These are phyloP conservation scores for Gaillardinia entomophila DNA, from an alignment of 805 yeast species.

Conservation along the genomic window DNA sequence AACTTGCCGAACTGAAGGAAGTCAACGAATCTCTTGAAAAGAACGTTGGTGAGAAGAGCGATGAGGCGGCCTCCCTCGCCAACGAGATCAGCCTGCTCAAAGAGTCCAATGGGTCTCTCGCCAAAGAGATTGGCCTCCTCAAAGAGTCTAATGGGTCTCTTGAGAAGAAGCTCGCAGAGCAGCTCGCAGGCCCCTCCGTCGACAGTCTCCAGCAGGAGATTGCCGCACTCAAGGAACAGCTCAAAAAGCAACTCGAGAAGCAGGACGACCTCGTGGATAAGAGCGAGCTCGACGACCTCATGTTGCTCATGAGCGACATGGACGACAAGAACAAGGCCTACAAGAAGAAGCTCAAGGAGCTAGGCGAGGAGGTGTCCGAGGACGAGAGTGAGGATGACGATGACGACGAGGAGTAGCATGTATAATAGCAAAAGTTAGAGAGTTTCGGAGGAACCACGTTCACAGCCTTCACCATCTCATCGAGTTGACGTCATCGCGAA, in stretches of 20 bases:
- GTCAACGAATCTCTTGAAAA: background rate
- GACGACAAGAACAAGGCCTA: conserved; percentile 63
- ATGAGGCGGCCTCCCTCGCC: background rate
- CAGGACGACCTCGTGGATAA: conserved; percentile 32
- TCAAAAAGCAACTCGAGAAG: conserved; percentile 6
- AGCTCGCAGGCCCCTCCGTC: too few relatives aligned
- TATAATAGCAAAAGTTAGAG: too few relatives aligned
- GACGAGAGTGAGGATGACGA: conserved; percentile 69
- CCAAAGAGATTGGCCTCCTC: background rate
- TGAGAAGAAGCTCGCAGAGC: background rate
- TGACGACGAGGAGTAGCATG: conserved; percentile 52
- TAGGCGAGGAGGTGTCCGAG: conserved; percentile 61
- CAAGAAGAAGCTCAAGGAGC: conserved; percentile 42
- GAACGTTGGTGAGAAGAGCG: background rate
- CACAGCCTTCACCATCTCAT: too few relatives aligned
- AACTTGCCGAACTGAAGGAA: conserved; percentile 1
- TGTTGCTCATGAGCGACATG: conserved; percentile 70
- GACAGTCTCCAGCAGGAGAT: background rate
- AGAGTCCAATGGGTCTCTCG: background rate
- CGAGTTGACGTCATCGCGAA: too few relatives aligned
- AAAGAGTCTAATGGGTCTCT: background rate
- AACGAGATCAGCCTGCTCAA: background rate
- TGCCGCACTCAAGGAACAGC: background rate
- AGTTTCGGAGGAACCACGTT: too few relatives aligned
- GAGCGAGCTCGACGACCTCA: conserved; percentile 64